phyloP scores from a whole-genome alignment of 441 rosid genomes.

The Omphalea diandra region DNA sequence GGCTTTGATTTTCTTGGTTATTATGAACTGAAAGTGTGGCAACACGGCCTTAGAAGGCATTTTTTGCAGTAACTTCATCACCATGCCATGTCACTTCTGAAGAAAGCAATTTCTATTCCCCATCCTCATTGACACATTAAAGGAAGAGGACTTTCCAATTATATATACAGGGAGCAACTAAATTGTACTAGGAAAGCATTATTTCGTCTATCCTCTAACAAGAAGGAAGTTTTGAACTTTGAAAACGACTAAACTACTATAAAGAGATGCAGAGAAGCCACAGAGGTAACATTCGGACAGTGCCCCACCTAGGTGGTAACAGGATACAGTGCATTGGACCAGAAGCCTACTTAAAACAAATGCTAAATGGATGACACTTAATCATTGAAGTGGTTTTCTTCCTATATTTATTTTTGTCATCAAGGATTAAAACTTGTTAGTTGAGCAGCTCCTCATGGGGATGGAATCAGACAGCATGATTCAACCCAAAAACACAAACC shows the following conservation, averaged over 20 bases:
- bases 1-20: background rate
- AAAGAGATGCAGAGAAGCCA: background rate
- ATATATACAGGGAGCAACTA: background rate
- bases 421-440: too few species aligned
- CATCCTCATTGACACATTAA: background rate
- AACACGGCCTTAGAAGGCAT: background rate
- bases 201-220: background rate
- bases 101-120: background rate
- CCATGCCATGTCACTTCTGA: background rate
- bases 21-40: background rate
- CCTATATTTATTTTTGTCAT: too few species aligned
- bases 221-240: background rate
- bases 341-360: background rate
- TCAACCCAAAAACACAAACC: too few species aligned
- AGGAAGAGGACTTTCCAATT: background rate
- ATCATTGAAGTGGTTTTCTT: too few species aligned
- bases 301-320: background rate
- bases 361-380: background rate
- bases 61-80: background rate
- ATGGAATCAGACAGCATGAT: too few species aligned
- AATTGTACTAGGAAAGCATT: background rate
- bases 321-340: background rate
- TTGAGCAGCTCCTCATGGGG: too few species aligned
- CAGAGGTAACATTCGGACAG: background rate
- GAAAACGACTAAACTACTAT: background rate